Conservation (phyloP, 306 rosid genomes). For the Trichosanthes cucumerina region DNA sequence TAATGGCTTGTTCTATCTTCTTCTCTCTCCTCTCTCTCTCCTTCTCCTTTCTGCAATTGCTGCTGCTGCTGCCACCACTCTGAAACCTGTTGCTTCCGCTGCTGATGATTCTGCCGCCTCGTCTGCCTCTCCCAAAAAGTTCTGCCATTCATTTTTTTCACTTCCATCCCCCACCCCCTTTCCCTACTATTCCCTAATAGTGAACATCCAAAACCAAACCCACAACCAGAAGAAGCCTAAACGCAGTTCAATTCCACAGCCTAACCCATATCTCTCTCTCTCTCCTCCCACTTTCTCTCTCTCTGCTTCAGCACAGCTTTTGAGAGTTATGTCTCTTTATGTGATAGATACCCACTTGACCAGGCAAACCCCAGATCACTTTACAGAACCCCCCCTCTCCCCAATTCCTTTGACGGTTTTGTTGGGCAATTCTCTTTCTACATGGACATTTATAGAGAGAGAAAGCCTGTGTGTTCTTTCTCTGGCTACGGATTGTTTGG, state of each 20-base stretch:
- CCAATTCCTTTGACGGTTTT: background rate
- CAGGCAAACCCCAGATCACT: slow-evolving; percentile 11
- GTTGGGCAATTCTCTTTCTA: background rate
- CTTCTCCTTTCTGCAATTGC: slow-evolving; percentile 1
- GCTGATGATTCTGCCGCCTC: background rate
- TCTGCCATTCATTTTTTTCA: slow-evolving; percentile 12
- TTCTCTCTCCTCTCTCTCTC: slow-evolving; percentile 7
- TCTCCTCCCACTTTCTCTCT: background rate
- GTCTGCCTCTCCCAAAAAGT: slow-evolving; percentile 9
- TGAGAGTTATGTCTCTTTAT: slow-evolving; percentile 9
- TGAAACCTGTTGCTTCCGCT: slow-evolving; percentile 2
- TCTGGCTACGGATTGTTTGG: background rate
- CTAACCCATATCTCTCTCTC: slow-evolving; percentile 15
- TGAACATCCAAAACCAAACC: slow-evolving; percentile 4
- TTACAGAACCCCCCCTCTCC: background rate
- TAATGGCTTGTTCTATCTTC: background rate
- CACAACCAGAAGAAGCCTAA: background rate
- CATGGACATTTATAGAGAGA: background rate
- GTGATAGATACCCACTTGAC: slow-evolving; percentile 10
- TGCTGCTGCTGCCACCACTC: slow-evolving; percentile 16
- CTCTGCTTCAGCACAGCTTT: slow-evolving; percentile 8
- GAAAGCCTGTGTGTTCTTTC: background rate
- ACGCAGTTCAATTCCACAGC: slow-evolving; percentile 5
- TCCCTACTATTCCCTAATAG: background rate
- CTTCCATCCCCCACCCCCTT: background rate